These are phyloP conservation scores for Rubroboletus pulcherrimus DNA, from an alignment of 768 basidiomycete genomes.

Conservation along the genomic window DNA sequence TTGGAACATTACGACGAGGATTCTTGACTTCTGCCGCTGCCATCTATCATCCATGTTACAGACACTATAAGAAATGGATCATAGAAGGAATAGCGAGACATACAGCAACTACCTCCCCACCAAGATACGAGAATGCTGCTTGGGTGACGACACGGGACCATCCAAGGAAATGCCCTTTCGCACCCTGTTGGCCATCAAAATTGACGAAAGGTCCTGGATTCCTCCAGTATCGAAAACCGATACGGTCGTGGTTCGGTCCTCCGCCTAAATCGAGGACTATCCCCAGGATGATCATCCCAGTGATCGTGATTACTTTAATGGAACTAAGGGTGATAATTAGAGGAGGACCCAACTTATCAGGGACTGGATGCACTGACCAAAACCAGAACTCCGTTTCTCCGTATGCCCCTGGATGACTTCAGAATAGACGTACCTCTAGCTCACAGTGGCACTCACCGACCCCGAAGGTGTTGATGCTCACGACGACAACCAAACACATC, in stretches of 20 bases:
- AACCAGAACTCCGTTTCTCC: constrained; percentile 48
- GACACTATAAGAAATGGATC: background rate
- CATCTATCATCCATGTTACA: constrained; percentile 20
- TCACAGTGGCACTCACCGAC: constrained; percentile 22
- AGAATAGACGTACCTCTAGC: background rate
- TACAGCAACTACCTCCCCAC: constrained; percentile 46
- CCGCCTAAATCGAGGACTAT: constrained; percentile 50
- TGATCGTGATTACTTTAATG: constrained; percentile 48
- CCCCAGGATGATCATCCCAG: constrained; percentile 40
- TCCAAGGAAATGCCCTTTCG: constrained; percentile 44
- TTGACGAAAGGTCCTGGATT: constrained; percentile 56
- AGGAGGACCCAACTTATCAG: background rate
- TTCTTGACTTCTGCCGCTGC: constrained; percentile 45
- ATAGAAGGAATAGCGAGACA: background rate
- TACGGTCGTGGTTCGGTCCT: constrained; percentile 47
- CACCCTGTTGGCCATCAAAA: constrained; percentile 35
- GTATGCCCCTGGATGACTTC: constrained; percentile 27
- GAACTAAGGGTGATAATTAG: constrained; percentile 29
- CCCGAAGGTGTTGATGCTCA: constrained; percentile 39
- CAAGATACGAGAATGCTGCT: constrained; percentile 55
- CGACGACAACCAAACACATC: constrained; percentile 45
- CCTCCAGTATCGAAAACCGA: constrained; percentile 43
- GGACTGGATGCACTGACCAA: constrained; percentile 16
- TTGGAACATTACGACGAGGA: constrained; percentile 38
- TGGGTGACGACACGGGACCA: constrained; percentile 50